Base-by-base conservation (phyloP, 345 rosid species). In the Fremontodendron californicum region DNA sequence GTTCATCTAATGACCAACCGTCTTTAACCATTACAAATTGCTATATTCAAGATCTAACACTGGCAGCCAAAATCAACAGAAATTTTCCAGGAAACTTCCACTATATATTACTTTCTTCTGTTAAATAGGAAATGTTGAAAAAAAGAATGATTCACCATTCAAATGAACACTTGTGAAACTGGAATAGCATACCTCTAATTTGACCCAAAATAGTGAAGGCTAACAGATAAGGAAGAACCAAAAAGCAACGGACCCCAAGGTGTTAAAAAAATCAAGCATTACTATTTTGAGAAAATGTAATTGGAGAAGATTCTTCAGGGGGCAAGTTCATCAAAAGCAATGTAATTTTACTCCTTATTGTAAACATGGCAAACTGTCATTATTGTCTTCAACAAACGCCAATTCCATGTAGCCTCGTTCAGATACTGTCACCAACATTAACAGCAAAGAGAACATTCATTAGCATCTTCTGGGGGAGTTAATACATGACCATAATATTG, bases 351-450 rank as follows among this genome's bases (percentile, higher is more conserved):
- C 71, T 89, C 88, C 85, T 90, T 82, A 68, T 87, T 77, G 64
- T 92, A 92, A 61, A 94, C 90, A 86, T 90, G 98, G 79, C 97
- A 92, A 4, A 86, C 40, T 1, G 98, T 92, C 97, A 94, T 78
- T 86, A 92, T 94, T 9, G 95, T 89, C 91, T 89, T 94, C 98
- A 92, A 89, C 66, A 94, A 76, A 37, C 97, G 92, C 96, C 97
- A 92, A 79, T 86, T 94, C 97, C 98, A 91, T 8, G 88, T 81
- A 54, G 92, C 96, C 79, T 89, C 88, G 23, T 90, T 94, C 83
- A 92, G 79, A 78, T 92, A 92, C 96, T 94, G 94, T 81, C 51
- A 19, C 71, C 43, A 77, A 19, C 54, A 21, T 77, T 43, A 75
- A n/a, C 65, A 75, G 10, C 39, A 65, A 66, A 33, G 54, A 65